A percentile compares a stretch with the other conserved stretches of the same genome.
phyloP scores from a whole-genome alignment of 2,329 filamentous ascomycete species.

The Clathrospora elynae region DNA sequence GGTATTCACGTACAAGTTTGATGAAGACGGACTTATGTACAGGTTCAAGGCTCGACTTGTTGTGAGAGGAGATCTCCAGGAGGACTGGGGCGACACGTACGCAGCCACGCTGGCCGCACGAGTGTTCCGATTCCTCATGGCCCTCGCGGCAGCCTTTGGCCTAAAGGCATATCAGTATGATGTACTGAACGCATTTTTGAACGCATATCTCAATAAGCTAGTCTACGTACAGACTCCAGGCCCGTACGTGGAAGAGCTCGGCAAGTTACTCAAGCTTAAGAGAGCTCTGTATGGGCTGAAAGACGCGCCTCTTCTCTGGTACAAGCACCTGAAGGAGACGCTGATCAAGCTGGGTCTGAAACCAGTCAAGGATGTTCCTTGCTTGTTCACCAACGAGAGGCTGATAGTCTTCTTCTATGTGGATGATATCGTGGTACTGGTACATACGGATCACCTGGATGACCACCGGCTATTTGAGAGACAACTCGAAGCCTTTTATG shows the following conservation, averaged over 20 bases:
- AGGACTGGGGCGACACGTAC: no score
- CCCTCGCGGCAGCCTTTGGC: not conserved
- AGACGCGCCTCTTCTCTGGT: constrained; percentile 25
- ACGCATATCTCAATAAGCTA: no score
- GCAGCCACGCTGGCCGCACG: not conserved
- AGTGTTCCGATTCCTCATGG: not conserved
- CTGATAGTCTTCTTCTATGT: constrained; percentile 21
- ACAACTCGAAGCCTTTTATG: constrained; percentile 5
- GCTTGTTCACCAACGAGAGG: constrained; percentile 12
- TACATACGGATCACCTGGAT: constrained; percentile 2
- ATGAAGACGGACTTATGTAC: not conserved
- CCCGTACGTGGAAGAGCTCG: no score
- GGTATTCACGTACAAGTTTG: not conserved
- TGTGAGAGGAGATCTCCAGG: no score
- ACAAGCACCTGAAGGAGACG: constrained; percentile 16
- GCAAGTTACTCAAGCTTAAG: no score
- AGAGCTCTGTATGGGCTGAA: constrained; percentile 33
- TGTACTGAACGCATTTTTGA: constrained; percentile 1
- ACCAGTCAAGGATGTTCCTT: constrained; percentile 13
- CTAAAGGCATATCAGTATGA: not conserved
- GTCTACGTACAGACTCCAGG: no score
- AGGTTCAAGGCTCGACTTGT: not conserved
- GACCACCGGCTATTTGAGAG: constrained; percentile 6
- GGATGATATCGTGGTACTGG: constrained; percentile 17
- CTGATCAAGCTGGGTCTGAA: constrained; percentile 17